Evolutionary conservation across 306 rosid species (phyloP), one percentile per base, ranked within the genome.

Genomic region (Sphenostylis stenocarpa): DNA sequence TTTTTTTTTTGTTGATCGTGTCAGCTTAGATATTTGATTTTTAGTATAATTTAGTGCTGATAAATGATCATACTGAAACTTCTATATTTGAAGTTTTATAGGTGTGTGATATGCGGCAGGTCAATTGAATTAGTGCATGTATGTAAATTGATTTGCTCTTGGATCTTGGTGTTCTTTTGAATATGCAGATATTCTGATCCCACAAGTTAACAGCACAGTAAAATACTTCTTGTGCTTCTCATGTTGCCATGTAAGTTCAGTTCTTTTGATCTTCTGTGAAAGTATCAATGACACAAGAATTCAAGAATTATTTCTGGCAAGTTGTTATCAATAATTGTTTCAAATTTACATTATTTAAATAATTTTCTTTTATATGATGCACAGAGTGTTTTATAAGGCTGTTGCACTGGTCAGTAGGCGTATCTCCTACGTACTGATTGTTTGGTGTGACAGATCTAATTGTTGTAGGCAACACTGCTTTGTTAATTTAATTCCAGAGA

Each of bases 111-210:
- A 89, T 89, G 75, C 97, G 84, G 97, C 97, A 61, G 83, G 92
- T 63, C 15, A 92, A 91, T 81, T 95, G 91, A 97, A 97, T 70
- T 95, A 71, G 99, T 97, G 63, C 99, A 95, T 80, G 89, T 92
- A 62, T 90, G 97, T 85, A 98, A 98, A 67, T 83, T 96, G 86
- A 94, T 96, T 38, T 77, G 97, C 99, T 24, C 97, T 97, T 31
- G 99, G 85, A 26, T 26, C 28, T 26, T 84, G 99, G 89, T 77
- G 87, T 96, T 77, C 99, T 64, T 96, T 92, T 55, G 97, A 96
- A 48, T 91, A 91, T 76, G 99, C 98, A n/a, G 99, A 96, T 87
- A 70, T 94, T 72, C 96, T 90, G 70, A 94, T 96, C 41, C 15
- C 45, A 39, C 45, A 9, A 11, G 3, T 41, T 41, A 41, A 41